phyloP scores from a whole-genome alignment of 2,329 filamentous ascomycete genomes.

The Lachnellula subtilissima region DNA sequence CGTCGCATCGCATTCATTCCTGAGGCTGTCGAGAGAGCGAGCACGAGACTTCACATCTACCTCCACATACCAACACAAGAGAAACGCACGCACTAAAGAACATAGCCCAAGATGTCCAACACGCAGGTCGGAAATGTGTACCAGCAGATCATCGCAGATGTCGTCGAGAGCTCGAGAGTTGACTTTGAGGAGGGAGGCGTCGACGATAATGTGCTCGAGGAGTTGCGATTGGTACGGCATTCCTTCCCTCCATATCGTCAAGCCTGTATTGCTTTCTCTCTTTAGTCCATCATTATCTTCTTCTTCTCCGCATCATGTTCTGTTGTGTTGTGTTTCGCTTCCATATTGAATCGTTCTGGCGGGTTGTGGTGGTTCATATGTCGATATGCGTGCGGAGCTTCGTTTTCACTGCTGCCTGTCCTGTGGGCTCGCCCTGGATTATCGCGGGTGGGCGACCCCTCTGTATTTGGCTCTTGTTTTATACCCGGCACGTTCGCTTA shows the following conservation, averaged over 20 bases:
- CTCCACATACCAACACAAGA: background rate
- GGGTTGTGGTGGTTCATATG: background rate
- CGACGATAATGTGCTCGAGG: slow-evolving; percentile 78
- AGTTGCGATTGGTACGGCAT: slow-evolving; percentile 75
- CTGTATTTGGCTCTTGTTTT: slow-evolving; percentile 31
- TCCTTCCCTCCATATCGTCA: background rate
- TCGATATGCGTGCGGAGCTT: background rate
- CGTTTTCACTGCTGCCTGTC: slow-evolving; percentile 11
- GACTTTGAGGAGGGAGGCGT: slow-evolving; percentile 97
- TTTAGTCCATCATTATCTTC: slow-evolving; percentile 1
- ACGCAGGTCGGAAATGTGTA: slow-evolving; percentile 65
- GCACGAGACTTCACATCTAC: background rate
- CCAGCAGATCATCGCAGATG: slow-evolving; percentile 70
- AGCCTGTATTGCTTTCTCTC: background rate
- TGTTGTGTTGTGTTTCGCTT: background rate
- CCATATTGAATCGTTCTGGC: background rate
- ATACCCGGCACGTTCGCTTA: slow-evolving; percentile 27
- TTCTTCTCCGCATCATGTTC: slow-evolving; percentile 1
- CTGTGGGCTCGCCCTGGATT: slow-evolving; percentile 13
- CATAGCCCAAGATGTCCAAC: slow-evolving; percentile 28
- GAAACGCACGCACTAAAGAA: background rate
- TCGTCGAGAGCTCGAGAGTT: slow-evolving; percentile 85
- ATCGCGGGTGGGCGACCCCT: slow-evolving; percentile 29
- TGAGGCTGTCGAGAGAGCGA: background rate
- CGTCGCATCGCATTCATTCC: no score